Base-by-base conservation (phyloP, 2,329 filamentous ascomycete genomes). In the Cladosporium velox region DNA sequence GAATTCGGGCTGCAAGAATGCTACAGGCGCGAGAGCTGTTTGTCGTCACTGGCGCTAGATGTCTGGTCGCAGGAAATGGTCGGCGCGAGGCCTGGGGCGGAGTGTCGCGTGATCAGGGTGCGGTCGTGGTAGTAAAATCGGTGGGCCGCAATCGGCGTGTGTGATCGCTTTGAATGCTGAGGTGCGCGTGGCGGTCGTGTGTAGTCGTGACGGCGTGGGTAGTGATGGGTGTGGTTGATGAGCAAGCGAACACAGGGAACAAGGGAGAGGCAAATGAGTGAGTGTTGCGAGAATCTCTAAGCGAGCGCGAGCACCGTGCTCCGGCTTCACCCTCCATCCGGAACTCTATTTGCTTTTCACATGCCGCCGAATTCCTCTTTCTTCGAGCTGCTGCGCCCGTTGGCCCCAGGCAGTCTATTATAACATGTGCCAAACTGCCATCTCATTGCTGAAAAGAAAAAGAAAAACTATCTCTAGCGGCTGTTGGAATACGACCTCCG, bases 41-140 rank as follows among this genome's bases (percentile, higher is more conserved):
- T 57, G 61, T 57, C 61, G 61, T 64, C 51, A 34, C 51, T 35
- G 61, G 38, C 34, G 38, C 60, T 57, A 12, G 15, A 64, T 57
- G 61, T 57, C 51, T 64, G 61, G 51, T 64, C 61, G 61, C 61
- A 41, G 28, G 18, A 32, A 44, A 64, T 44, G 32, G 44, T 55
- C 61, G 61, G 61, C 61, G 35, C 61, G 51, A 64, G 34, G 61
- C 61, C 61, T 64, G 11, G 26, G n/a, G 35, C n/a, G 24, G 51
- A 44, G 61, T 57, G 61, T 64, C 61, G 61, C 61, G 61, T 64
- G 51, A 64, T 64, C 61, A 64, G 61, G 51, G 32, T 26, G 35
- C 35, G 5, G 34, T 32, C 2, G 51, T 6, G 14, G 35, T 11
- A 24, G 11, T 14, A 11, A 18, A 44, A 52, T 57, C 18, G 5